Conservation (phyloP, 1,284 basidiomycete species). For the Calocybe gambosa region DNA sequence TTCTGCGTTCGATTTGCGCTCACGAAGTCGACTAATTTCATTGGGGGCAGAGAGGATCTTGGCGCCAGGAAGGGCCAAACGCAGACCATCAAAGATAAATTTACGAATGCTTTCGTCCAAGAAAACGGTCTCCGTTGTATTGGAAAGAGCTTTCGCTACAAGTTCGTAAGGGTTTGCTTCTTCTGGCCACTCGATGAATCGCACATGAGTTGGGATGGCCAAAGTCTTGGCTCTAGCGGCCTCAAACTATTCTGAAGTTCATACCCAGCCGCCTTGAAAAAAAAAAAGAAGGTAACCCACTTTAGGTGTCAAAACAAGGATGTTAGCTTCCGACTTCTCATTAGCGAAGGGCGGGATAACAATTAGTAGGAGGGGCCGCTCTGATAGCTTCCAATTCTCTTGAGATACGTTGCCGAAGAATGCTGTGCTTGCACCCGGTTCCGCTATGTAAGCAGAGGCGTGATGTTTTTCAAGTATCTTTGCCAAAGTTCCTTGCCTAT, state of each 20-base stretch:
- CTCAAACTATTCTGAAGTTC: constrained; percentile 47
- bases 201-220: constrained; percentile 41
- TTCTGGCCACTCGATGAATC: constrained; percentile 71
- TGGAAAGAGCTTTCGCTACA: constrained; percentile 40
- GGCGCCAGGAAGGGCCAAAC: constrained; percentile 36
- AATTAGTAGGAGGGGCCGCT: constrained; percentile 72
- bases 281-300: constrained; percentile 15
- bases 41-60: constrained; percentile 42
- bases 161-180: constrained; percentile 61
- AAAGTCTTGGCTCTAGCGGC: constrained; percentile 60
- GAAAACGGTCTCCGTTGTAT: constrained; percentile 37
- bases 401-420: constrained; percentile 71
- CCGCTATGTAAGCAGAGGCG: constrained; percentile 63
- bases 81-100: constrained; percentile 58
- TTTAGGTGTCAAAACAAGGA: constrained; percentile 67
- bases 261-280: neutral
- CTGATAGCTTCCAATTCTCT: constrained; percentile 63
- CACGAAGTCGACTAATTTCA: constrained; percentile 57
- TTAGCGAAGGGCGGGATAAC: constrained; percentile 39
- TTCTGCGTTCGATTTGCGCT: constrained; percentile 70
- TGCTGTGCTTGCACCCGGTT: constrained; percentile 65
- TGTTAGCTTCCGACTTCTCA: constrained; percentile 29
- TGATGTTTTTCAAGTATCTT: constrained; percentile 41
- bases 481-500: constrained; percentile 50
- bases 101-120: constrained; percentile 57